A percentile compares a stretch with the other conserved stretches of the same genome.
Conservation (phyloP, 2,329 filamentous ascomycete genomes). For the Xylaria arbuscula region DNA sequence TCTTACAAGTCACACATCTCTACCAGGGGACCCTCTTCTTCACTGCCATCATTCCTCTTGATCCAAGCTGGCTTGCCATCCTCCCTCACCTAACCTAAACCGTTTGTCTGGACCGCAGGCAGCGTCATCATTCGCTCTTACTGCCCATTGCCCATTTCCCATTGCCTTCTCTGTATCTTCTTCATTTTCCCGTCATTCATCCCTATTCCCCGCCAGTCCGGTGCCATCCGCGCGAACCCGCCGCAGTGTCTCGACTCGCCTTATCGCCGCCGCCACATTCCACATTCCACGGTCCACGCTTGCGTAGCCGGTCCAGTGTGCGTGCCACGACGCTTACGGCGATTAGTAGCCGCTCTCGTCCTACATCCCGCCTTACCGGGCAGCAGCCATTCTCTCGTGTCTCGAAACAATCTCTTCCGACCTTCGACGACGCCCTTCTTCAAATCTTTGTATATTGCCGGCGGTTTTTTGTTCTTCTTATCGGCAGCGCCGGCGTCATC, state of each 20-base stretch:
- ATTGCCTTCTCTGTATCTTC: neutral
- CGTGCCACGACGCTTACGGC: constrained; percentile 16
- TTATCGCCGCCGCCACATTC: constrained; percentile 31
- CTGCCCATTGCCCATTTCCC: constrained; percentile 25
- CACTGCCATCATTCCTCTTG: constrained; percentile 10
- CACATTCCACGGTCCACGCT: constrained; percentile 25
- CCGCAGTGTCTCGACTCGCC: constrained; percentile 18
- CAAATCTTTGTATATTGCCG: neutral
- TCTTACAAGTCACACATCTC: constrained; percentile 2
- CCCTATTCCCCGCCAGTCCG: neutral
- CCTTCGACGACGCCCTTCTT: neutral
- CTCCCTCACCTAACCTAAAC: constrained; percentile 24
- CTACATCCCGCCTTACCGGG: neutral
- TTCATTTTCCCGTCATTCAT: neutral
- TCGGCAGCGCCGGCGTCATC: constrained; percentile 41
- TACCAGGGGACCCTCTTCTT: constrained; percentile 2
- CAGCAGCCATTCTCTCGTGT: neutral
- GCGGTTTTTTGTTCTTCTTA: constrained; percentile 17
- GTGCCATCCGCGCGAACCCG: constrained; percentile 18
- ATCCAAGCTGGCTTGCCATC: constrained; percentile 34
- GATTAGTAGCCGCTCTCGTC: constrained; percentile 2
- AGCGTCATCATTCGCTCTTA: constrained; percentile 27
- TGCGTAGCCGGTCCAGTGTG: constrained; percentile 19
- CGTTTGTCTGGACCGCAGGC: constrained; percentile 20
- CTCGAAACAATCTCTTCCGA: neutral